Evolutionary conservation across 352 stramenopile genomes (phyloP), one percentile per base, ranked within the genome.

Genomic region (Blastocystis sp.): DNA sequence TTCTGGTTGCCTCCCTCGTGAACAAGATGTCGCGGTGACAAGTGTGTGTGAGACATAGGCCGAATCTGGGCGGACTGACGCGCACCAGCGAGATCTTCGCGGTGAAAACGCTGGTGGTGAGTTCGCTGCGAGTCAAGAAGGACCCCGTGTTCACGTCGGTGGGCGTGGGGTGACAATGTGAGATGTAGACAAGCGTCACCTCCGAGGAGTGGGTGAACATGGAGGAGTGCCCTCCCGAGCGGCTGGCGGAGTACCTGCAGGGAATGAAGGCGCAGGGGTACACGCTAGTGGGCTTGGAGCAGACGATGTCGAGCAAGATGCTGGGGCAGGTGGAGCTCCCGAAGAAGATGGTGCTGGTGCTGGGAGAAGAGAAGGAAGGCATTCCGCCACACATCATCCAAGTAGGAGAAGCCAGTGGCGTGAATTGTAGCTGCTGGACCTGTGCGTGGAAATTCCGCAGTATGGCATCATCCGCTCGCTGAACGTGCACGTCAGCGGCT

Each of bases 1-100:
- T 88, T 52, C 43, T 88, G 21, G 34, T 88, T 2, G 78, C 78
- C 3, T 76, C 92, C 45, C 91, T 95, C 24, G 93, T 96, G 6
- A 92, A 96, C 89, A 96, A 95, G 90, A 88, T 94, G 68, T 80
- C 65, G 54, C 14, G 43, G 24, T 28, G 76, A 17, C 7, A 21
- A 2, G 28, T 17, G 43, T 2, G 38, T 14, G 21, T 82, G 28
- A 82, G 6, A 21, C 7, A 82, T 82, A 82, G 61, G 24, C 93
- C 93, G 11, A 96, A 96, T 89, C 89, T 95, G n/a, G 93, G 93
- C 7, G 93, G 93, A 21, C 89, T 96, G 4, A 92, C 93, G 59
- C 92, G 93, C 21, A 96, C 93, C 1, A 95, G 93, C 74, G 93
- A 96, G 90, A 95, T 96, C 54, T 96, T 95, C 89, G 93, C 94